A percentile compares a stretch with the other conserved stretches of the same genome.
These are phyloP conservation scores for Pestalotiopsis sp. DNA, from an alignment of 2,329 filamentous ascomycete species.

Conservation along the genomic window DNA sequence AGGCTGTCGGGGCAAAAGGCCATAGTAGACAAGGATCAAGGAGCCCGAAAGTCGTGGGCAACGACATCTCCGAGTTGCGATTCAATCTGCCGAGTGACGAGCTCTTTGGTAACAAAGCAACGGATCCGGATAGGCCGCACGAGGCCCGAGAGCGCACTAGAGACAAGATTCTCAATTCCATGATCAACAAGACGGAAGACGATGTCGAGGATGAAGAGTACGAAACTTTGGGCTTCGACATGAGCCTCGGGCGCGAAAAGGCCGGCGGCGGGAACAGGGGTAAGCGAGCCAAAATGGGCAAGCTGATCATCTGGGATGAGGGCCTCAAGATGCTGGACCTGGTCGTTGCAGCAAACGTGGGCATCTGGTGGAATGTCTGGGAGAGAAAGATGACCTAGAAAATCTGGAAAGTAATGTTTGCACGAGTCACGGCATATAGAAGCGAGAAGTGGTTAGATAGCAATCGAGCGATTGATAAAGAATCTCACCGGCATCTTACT, in stretches of 20 bases:
- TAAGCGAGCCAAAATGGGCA: constrained; percentile 88
- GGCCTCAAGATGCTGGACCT: constrained; percentile 95
- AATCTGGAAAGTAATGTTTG: constrained; percentile 22
- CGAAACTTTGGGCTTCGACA: constrained; percentile 50
- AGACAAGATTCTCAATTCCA: constrained; percentile 31
- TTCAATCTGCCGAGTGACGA: constrained; percentile 78
- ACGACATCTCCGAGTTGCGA: constrained; percentile 75
- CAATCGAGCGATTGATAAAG: neutral
- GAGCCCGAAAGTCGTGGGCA: constrained; percentile 16
- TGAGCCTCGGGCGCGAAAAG: constrained; percentile 77
- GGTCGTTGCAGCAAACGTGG: constrained; percentile 86
- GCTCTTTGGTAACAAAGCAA: constrained; percentile 39
- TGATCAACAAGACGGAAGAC: constrained; percentile 29
- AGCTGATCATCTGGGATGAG: constrained; percentile 85
- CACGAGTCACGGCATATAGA: neutral
- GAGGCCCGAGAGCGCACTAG: constrained; percentile 13
- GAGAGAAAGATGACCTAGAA: constrained; percentile 43
- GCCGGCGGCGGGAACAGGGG: constrained; percentile 86
- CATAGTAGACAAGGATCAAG: constrained; percentile 32
- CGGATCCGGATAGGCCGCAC: constrained; percentile 11
- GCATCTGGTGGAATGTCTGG: constrained; percentile 91
- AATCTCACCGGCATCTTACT: neutral
- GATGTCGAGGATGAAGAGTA: constrained; percentile 42
- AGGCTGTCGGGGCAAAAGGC: constrained; percentile 29
- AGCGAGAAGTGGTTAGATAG: neutral